These are phyloP conservation scores for Viola pubescens DNA, from an alignment of 441 rosid genomes.

Conservation along the genomic window DNA sequence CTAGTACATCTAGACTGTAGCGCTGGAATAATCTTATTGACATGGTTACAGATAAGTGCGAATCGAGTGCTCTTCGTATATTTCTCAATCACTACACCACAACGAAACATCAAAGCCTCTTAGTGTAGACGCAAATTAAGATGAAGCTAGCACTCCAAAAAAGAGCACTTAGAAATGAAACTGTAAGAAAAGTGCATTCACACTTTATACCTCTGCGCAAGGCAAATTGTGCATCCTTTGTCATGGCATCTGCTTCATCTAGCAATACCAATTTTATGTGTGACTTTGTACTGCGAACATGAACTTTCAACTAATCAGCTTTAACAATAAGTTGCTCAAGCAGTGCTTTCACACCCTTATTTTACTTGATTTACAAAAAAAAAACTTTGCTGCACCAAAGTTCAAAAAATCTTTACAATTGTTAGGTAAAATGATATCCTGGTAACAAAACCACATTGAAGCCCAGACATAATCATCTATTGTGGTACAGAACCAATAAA, in stretches of 20 bases:
- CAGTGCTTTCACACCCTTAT: not conserved
- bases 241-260: slow-evolving; percentile 99
- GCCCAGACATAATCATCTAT: no score
- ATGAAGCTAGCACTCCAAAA: not conserved
- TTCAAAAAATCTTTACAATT: not conserved
- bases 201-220: slow-evolving; percentile 71
- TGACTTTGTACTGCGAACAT: slow-evolving; percentile 55
- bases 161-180: not conserved
- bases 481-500: no score
- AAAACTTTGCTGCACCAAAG: no score
- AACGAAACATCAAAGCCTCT: slow-evolving; percentile 16
- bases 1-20: slow-evolving; percentile 95
- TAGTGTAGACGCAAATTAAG: slow-evolving; percentile 14
- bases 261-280: slow-evolving; percentile 83
- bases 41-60: slow-evolving; percentile 89
- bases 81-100: slow-evolving; percentile 75
- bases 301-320: slow-evolving; percentile 8
- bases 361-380: not conserved
- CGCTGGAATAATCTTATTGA: slow-evolving; percentile 96
- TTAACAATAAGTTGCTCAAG: not conserved
- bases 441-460: no score
- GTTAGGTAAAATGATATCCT: no score
- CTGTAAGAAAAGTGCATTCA: not conserved
- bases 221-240: slow-evolving; percentile 99
- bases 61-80: slow-evolving; percentile 93